Percentiles rank a stretch among this genome's conserved stretches.
Conservation (phyloP, 306 rosid species). For the Alnus rubra region DNA sequence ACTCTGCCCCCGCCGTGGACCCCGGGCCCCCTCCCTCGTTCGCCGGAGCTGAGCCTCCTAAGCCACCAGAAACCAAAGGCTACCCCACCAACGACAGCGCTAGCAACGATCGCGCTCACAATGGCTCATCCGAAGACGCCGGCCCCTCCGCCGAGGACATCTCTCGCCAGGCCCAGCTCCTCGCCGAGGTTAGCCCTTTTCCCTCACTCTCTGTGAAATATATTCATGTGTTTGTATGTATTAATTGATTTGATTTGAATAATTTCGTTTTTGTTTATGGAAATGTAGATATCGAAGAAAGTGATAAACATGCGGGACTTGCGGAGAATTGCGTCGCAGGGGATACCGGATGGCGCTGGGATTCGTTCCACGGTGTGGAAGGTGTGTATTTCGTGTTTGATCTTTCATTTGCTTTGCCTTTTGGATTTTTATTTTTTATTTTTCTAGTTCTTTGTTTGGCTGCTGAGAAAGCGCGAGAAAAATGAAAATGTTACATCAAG, state of each 20-base stretch:
- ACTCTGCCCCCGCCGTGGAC: constrained; percentile 15
- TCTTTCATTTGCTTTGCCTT: background rate
- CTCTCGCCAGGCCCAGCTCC: constrained; percentile 82
- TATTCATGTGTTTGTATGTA: background rate
- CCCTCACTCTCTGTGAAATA: background rate
- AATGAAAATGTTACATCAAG: background rate
- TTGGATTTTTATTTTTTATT: background rate
- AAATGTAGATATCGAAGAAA: constrained; percentile 73
- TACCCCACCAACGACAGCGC: constrained; percentile 26
- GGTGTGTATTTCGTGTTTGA: constrained; percentile 34
- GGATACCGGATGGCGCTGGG: constrained; percentile 88
- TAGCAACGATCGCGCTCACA: constrained; percentile 22
- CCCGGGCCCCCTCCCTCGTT: constrained; percentile 52
- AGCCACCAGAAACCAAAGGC: constrained; percentile 40
- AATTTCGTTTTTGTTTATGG: background rate
- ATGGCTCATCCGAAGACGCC: constrained; percentile 37
- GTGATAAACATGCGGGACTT: constrained; percentile 63
- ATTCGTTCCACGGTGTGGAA: constrained; percentile 95
- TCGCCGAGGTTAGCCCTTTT: constrained; percentile 58
- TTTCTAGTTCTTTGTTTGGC: background rate
- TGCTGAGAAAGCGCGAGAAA: constrained; percentile 1
- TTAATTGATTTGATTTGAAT: background rate
- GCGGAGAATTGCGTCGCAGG: constrained; percentile 78
- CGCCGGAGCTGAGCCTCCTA: constrained; percentile 39
- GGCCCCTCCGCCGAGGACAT: constrained; percentile 56